Percentiles rank a stretch among this genome's conserved stretches.
These are phyloP conservation scores for Mycena leptocephala DNA, from an alignment of 768 basidiomycete species.

Conservation along the genomic window DNA sequence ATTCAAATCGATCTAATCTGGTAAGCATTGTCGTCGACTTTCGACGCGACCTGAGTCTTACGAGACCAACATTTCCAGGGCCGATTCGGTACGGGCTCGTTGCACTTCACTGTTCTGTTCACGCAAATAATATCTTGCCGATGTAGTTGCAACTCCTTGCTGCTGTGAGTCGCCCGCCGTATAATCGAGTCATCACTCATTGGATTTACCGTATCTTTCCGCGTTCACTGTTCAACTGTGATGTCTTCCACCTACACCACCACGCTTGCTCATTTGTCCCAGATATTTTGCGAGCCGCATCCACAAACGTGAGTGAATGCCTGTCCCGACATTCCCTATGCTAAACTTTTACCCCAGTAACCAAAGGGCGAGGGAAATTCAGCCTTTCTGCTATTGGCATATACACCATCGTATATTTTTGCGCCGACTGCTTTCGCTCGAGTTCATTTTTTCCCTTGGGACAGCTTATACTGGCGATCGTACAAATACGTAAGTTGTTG, in stretches of 20 bases:
- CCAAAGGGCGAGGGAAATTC: neutral
- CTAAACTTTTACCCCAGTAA: neutral
- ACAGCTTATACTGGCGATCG: neutral
- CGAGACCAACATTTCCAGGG: neutral
- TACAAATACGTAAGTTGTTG: neutral
- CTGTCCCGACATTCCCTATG: neutral
- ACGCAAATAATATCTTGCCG: neutral
- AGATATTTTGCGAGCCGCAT: neutral
- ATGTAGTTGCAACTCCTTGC: constrained; percentile 24
- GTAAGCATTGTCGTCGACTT: neutral
- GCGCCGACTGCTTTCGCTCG: neutral
- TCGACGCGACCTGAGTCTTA: neutral
- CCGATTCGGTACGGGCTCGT: constrained; percentile 8
- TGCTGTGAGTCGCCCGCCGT: neutral
- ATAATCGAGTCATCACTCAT: neutral
- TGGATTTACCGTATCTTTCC: constrained; percentile 5
- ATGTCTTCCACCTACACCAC: neutral
- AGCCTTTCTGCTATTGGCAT: neutral
- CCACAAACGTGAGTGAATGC: neutral
- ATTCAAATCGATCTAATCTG: constrained; percentile 15
- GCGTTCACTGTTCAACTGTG: constrained; percentile 18
- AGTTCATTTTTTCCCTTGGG: neutral
- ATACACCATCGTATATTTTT: neutral
- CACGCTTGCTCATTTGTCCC: neutral
- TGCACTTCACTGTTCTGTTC: neutral